Evolutionary conservation across 106 monocot genomes (phyloP), one percentile per base, ranked within the genome.

Genomic region (Triglochin maritima): DNA sequence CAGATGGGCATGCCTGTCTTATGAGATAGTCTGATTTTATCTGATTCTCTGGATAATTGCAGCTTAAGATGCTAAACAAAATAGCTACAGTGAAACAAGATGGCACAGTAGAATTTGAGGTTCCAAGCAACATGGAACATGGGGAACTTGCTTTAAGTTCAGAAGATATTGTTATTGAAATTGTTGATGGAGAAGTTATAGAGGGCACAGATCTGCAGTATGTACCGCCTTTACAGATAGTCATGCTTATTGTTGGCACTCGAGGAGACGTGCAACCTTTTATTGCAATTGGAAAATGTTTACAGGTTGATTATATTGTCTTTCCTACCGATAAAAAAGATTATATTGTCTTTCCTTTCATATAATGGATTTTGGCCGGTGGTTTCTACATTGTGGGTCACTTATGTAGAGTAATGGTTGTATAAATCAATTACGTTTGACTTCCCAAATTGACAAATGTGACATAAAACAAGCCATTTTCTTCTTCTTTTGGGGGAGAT

Each of bases 261-360:
- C 66, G 90, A 69, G 95, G 95, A 70, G 95, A 96, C 82, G 95
- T 96, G 58, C 95, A 96, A 47, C 90, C 95, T 57, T 96, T 96
- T 80, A 72, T 96, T 84, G 90, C 95, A 71, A 96, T 90, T 73
- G 95, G 95, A 29, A 96, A 96, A 82, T 65, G 80, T 46, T 72
- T 96, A 71, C 95, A 96, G 95, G 95, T 96, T 63, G 4, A 29
- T 53, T 74, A 59, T 42, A 5, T 29, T 73, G 49, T 50, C 42
- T 71, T 57, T 47, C 44, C 65, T 71, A n/a, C n/a, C n/a, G n/a
- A n/a, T n/a, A n/a, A n/a, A n/a, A n/a, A n/a, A n/a, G 4, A 29
- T 53, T 74, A 59, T 42, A 5, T 29, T 73, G 49, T 50, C 42
- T 71, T 57, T 47, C 44, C 65, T 71, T 15, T 62, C 16, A 6